Evolutionary conservation across 2,329 filamentous ascomycete genomes (phyloP), one percentile per base, ranked within the genome.

Genomic region (Penicillium expansum): DNA sequence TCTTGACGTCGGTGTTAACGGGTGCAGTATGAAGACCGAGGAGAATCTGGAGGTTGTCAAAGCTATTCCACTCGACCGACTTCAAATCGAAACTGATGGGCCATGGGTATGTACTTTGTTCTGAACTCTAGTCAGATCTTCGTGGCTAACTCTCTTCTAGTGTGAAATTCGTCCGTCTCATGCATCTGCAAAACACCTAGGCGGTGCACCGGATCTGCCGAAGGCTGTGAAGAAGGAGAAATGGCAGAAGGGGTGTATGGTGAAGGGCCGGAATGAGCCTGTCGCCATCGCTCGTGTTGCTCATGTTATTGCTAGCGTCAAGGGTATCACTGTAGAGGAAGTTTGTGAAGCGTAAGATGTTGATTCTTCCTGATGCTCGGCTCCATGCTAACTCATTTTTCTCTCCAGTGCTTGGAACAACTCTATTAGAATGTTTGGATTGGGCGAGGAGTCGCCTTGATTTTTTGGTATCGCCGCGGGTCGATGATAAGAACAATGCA

Each of bases 31-130:
- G 80, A 99, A 97, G 81, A 97, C 91, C 6, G 87, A 83, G 11
- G 91, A 96, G 71, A 99, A 97, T 67, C 84, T 96, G 39, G 87
- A 84, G 14, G 92, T 97, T 3, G 91, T 97, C 11, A 86, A 83
- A 61, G 84, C 88, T 58, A 86, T 97, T 38, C 89, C 87, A 11
- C 78, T 99, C 11, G 86, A 92, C 55, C 79, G 87, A 45, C 75
- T 99, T 52, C 95, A 97, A 83, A 86, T 99, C 47, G 94, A 99
- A 80, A 99, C 94, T 0, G 94, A 99, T 71, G 94, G 94, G 2
- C 94, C 94, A 3, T 99, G 94, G 84, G 77, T 79, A 72, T 64
- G 71, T 55, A 41, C 1, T 37, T 41, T 32, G 10, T 13, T 50
- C 53, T 37, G 22, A 14, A 37, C 5, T 39, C 8, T 42, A 22